Evolutionary conservation across 129 eudicot genomes (phyloP).

Genomic region (Oenanthe sinensis): DNA sequence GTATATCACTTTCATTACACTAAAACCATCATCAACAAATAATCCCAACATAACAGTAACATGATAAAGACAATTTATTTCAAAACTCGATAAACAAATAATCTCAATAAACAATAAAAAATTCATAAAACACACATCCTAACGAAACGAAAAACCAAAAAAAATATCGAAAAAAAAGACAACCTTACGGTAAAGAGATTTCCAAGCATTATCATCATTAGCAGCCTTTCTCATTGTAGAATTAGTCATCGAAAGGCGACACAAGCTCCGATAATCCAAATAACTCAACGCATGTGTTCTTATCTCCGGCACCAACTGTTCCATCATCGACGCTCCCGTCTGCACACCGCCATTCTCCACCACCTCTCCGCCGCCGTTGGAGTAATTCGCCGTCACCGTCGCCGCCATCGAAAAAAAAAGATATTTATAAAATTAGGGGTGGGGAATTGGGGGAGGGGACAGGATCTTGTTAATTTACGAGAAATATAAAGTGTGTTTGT

Average conservation of each 20-base stretch:
- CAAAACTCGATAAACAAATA: neutral
- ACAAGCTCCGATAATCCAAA: conserved; percentile 85
- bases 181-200: conserved; percentile 91
- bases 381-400: conserved; percentile 29
- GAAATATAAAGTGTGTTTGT: neutral
- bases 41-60: neutral
- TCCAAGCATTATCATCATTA: conserved; percentile 98
- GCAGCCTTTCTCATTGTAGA: conserved; percentile 89
- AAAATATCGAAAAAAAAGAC: neutral
- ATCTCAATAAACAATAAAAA: neutral
- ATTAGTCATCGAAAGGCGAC: conserved; percentile 88
- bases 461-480: neutral
- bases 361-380: conserved; percentile 32
- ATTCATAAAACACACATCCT: neutral
- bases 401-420: conserved; percentile 14
- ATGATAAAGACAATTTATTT: no score
- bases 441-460: neutral
- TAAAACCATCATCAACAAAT: neutral
- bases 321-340: conserved; percentile 96
- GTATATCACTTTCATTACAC: neutral
- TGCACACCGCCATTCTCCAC: conserved; percentile 44
- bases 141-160: neutral
- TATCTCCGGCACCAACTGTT: conserved; percentile 92
- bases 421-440: neutral
- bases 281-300: conserved; percentile 91